Percentiles rank a stretch among this genome's conserved stretches.
phyloP scores from a whole-genome alignment of 345 rosid genomes.

The Bruguiera parviflora region DNA sequence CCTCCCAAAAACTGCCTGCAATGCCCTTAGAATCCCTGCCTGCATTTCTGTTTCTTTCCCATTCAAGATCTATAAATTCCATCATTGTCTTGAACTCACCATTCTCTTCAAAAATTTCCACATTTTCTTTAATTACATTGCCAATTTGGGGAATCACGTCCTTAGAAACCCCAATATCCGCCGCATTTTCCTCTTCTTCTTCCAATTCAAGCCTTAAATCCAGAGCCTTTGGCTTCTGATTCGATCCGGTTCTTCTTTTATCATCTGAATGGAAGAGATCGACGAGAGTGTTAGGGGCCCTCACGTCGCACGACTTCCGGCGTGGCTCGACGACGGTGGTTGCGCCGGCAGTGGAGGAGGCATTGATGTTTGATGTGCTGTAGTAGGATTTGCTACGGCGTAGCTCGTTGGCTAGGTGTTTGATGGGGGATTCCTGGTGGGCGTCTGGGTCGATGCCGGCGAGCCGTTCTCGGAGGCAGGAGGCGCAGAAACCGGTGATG shows the following conservation, averaged over 20 bases:
- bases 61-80: slow-evolving; percentile 68
- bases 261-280: slow-evolving; percentile 46
- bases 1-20: slow-evolving; percentile 40
- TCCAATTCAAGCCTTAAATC: slow-evolving; percentile 18
- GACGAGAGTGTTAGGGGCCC: slow-evolving; percentile 37
- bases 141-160: slow-evolving; percentile 2
- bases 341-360: slow-evolving; percentile 9
- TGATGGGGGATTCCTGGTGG: slow-evolving; percentile 24
- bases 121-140: slow-evolving; percentile 3
- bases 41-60: slow-evolving; percentile 31
- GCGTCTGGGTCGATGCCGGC: slow-evolving; percentile 50
- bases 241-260: slow-evolving; percentile 17
- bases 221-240: slow-evolving; percentile 15
- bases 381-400: slow-evolving; percentile 54
- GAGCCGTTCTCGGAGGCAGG: slow-evolving; percentile 83
- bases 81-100: slow-evolving; percentile 55
- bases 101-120: slow-evolving; percentile 30
- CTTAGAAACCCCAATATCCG: slow-evolving; percentile 17
- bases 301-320: slow-evolving; percentile 55
- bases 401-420: slow-evolving; percentile 32
- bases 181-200: slow-evolving; percentile 22
- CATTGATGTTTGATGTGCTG: slow-evolving; percentile 22
- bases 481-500: slow-evolving; percentile 58
- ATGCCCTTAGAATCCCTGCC: slow-evolving; percentile 21
- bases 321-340: slow-evolving; percentile 34